Evolutionary conservation across 345 rosid genomes (phyloP).

Genomic region (Rhodomyrtus tomentosa): DNA sequence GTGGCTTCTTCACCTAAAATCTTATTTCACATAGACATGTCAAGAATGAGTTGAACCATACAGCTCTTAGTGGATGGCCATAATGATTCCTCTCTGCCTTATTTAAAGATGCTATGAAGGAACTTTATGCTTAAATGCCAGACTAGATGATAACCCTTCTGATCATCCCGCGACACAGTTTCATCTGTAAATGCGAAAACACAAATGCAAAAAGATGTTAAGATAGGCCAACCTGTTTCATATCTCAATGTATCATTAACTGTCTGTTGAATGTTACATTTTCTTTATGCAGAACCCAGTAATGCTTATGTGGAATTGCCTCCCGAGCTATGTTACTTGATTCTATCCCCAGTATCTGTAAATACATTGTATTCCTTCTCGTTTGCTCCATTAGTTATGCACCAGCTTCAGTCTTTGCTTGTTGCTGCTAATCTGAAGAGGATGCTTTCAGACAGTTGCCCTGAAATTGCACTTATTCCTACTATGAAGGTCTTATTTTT

Average conservation of each 20-base stretch:
- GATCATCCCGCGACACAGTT: neutral
- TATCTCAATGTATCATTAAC: neutral
- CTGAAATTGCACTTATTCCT: constrained; percentile 44
- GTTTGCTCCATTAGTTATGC: constrained; percentile 71
- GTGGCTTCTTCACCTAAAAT: neutral
- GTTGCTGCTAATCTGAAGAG: constrained; percentile 56
- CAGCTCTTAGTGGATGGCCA: neutral
- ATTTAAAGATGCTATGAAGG: neutral
- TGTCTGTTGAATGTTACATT: neutral
- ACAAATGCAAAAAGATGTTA: neutral
- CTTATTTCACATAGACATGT: neutral
- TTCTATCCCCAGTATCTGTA: constrained; percentile 56
- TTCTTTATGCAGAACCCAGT: constrained; percentile 26
- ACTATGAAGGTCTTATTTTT: constrained; percentile 44
- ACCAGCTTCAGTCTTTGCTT: constrained; percentile 68
- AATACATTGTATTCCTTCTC: constrained; percentile 59
- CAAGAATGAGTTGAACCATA: neutral
- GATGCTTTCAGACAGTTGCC: constrained; percentile 23
- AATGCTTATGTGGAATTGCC: constrained; percentile 57
- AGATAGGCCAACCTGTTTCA: neutral
- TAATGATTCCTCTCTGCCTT: neutral
- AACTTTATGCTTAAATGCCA: neutral
- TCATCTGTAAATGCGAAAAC: neutral
- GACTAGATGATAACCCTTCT: neutral
- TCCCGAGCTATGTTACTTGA: constrained; percentile 64